Evolutionary conservation across 2,329 filamentous ascomycete genomes (phyloP), one percentile per base, ranked within the genome.

Genomic region (Didymellaceae sp.): DNA sequence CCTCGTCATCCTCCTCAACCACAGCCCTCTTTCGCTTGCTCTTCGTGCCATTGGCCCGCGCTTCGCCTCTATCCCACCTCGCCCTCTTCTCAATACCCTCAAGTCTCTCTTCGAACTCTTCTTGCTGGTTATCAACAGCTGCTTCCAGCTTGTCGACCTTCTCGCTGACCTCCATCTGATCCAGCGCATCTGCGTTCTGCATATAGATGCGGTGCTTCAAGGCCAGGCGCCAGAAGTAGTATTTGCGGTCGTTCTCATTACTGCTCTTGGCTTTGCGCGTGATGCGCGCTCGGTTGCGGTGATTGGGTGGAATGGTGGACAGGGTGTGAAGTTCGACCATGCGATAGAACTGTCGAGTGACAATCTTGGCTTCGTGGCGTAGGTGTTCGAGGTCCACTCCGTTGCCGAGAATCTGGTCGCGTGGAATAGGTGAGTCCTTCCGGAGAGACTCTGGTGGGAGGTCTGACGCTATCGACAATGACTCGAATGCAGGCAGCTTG

Each of bases 141-240:
- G 88, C 82, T 40, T 89, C 83, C 3, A 95, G 77, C 77, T 88
- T 90, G 49, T 89, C 82, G 6, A 88, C 83, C 26, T 88, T 81
- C 70, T 93, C 89, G 0, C 75, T 70, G 5, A 78, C 76, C 45
- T 90, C 88, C 31, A 93, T 75, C 71, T 92, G 86, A 28, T 83
- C 81, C 10, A 95, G 78, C 2, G 82, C 74, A 60, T 92, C 87
- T 49, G 81, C 82, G 65, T 94, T 93, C 62, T 91, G 88, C 34
- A 83, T 80, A 68, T 89, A 91, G 4, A 95, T 77, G 26, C 90
- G 79, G 63, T 89, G 83, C 75, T 94, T 94, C n/a, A 87, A 84
- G 32, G 90, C 78, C 18, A 93, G 72, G 22, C 86, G 79, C 88
- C 89, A 95, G 34, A 90, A 80, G 55, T 80, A 82, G 68, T 88